A percentile compares a stretch with the other conserved stretches of the same genome.
Evolutionary conservation across 1,284 basidiomycete species (phyloP).

Genomic region (Moesziomyces sp.): DNA sequence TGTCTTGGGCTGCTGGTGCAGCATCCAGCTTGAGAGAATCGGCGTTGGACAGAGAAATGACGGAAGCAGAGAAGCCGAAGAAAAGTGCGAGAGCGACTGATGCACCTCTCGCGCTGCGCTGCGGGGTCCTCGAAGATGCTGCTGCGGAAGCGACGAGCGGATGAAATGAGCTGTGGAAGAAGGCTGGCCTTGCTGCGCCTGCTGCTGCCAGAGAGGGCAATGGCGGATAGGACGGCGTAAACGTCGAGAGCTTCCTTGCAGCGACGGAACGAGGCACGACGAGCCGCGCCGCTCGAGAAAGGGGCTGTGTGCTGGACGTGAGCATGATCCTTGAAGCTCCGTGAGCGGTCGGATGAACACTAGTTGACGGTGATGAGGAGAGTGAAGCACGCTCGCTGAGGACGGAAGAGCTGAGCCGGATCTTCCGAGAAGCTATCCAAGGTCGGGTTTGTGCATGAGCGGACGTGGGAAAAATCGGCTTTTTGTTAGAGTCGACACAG

Average conservation of each 20-base stretch:
- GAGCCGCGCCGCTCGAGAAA: not conserved
- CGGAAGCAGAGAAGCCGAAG: slow-evolving; percentile 7
- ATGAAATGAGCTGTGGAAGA: slow-evolving; percentile 27
- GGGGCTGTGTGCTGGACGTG: not conserved
- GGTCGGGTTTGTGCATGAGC: not conserved
- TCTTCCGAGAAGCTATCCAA: not conserved
- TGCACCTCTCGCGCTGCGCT: not conserved
- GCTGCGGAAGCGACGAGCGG: slow-evolving; percentile 6
- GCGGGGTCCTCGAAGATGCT: not conserved
- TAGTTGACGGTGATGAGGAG: not conserved
- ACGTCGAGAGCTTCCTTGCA: not conserved
- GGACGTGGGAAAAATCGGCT: not conserved
- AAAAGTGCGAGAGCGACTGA: slow-evolving; percentile 5
- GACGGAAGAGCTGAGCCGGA: not conserved
- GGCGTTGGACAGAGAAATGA: not conserved
- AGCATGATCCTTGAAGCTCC: too few species aligned
- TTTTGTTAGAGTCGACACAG: not conserved
- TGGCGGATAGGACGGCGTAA: not conserved
- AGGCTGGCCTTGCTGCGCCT: not conserved
- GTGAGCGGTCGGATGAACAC: too few species aligned
- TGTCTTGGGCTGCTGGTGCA: slow-evolving; percentile 6
- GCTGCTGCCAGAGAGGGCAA: not conserved
- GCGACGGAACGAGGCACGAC: not conserved
- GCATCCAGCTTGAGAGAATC: slow-evolving; percentile 22
- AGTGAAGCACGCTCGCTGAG: not conserved